Evolutionary conservation across 225 moss, liverwort and hornwort species (phyloP).

Genomic region (Pseudisothecium myosuroides): DNA sequence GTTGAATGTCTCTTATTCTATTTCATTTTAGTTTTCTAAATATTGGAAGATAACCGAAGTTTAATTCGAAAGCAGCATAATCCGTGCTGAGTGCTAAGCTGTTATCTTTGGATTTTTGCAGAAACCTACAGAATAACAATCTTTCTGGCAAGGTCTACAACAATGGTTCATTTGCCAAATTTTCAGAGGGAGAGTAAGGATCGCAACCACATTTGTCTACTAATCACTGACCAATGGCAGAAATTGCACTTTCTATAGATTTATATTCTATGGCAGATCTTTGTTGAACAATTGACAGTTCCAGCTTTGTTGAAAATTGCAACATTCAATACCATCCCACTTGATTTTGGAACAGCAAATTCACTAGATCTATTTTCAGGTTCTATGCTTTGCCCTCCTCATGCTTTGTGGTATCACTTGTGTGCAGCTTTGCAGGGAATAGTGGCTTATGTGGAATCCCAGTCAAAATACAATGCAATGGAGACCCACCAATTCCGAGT

Average conservation of each 20-base stretch:
- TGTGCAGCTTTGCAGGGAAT: conserved; percentile 13
- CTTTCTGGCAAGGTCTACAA: conserved; percentile 7
- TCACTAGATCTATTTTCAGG: neutral
- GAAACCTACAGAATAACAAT: neutral
- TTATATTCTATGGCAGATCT: neutral
- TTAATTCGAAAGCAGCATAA: neutral
- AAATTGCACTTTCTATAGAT: neutral
- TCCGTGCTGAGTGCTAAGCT: neutral
- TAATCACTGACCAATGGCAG: neutral
- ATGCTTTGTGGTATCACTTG: neutral
- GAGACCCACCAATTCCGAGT: conserved; percentile 15
- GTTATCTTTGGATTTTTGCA: neutral
- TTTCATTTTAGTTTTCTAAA: neutral
- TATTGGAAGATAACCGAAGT: neutral
- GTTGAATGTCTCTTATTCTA: neutral
- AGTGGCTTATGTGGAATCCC: neutral
- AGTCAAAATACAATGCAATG: neutral
- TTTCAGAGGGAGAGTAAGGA: neutral
- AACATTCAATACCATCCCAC: neutral
- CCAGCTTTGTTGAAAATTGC: neutral
- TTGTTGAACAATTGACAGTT: neutral
- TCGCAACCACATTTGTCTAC: neutral
- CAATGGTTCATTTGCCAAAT: neutral
- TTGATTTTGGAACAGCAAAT: neutral
- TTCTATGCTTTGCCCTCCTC: neutral